Evolutionary conservation across 495 filamentous ascomycete species (phyloP), one percentile per base, ranked within the genome.

Genomic region (Rhypophila decipiens): DNA sequence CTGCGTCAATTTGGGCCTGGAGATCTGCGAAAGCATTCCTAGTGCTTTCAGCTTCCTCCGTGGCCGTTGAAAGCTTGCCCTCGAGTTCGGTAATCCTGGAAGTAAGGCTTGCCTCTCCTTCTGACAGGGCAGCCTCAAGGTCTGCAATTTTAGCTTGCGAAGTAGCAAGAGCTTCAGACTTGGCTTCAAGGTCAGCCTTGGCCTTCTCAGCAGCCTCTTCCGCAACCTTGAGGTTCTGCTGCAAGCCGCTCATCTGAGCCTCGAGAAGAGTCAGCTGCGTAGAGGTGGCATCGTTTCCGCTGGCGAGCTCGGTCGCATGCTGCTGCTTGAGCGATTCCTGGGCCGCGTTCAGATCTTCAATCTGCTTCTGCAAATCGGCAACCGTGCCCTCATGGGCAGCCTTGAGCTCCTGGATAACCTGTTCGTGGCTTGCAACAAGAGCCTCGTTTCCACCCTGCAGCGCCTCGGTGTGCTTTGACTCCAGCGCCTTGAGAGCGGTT

Each of bases 321-420:
- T 52, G 55, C 3, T 47, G 53, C 42, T 63, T 55, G 11, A 65
- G 53, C 3, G 52, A 34, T 4, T 34, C 39, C 19, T 59, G 61
- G 5, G 63, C 59, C 0, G 57, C 57, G 5, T 58, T 66, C 40
- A 79, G 41, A 15, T 71, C 67, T 39, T 68, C 61, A 7, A 75
- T 51, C 56, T 68, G 65, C 52, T 62, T 64, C 53, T 77, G 67
- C 20, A 76, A 47, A 5, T 67, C 64, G n/a, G 59, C 58, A 22
- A 69, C 31, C 1, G 52, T 44, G 31, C 46, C 44, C 43, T 72
- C 70, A 40, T 76, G 66, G 24, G 59, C 60, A 17, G 63, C 50
- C 46, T 71, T 69, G 22, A 77, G 60, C 4, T 71, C 64, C 19
- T 64, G 52, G 5, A 72, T 56, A 5, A 53, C 61, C 40, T 66